These are phyloP conservation scores for Trematosphaeria pertusa DNA, from an alignment of 2,329 filamentous ascomycete genomes.

Conservation along the genomic window DNA sequence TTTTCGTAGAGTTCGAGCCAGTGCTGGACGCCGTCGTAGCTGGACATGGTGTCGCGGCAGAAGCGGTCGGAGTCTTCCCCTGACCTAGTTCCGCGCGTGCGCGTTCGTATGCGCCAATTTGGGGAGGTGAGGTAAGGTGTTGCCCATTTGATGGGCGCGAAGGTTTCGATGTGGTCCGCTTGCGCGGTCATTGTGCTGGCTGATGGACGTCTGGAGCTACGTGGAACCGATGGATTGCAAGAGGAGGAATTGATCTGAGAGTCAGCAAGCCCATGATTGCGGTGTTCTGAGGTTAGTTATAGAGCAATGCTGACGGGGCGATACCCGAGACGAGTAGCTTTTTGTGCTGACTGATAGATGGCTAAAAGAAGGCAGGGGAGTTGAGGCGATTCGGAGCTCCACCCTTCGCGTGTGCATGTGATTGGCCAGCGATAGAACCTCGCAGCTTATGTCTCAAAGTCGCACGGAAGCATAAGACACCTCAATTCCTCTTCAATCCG, in stretches of 20 bases:
- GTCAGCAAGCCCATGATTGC: not conserved
- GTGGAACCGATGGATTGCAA: too few relatives aligned
- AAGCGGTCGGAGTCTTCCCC: constrained; percentile 21
- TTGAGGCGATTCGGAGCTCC: too few relatives aligned
- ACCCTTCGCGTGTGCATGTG: too few relatives aligned
- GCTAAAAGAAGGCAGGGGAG: too few relatives aligned
- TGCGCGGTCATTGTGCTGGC: constrained; percentile 17
- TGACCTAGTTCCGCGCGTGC: constrained; percentile 17
- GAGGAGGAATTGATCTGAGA: not conserved
- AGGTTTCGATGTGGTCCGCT: constrained; percentile 23
- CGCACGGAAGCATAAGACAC: too few relatives aligned
- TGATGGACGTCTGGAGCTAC: too few relatives aligned
- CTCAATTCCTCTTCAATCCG: too few relatives aligned
- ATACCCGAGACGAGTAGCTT: too few relatives aligned
- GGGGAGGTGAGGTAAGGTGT: constrained; percentile 26
- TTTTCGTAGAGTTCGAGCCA: constrained; percentile 31
- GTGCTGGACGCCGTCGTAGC: constrained; percentile 23
- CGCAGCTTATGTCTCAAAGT: too few relatives aligned
- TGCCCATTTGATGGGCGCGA: constrained; percentile 31
- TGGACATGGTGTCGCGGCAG: constrained; percentile 22
- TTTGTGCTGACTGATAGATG: too few relatives aligned
- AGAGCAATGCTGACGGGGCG: too few relatives aligned
- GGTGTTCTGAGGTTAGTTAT: not conserved
- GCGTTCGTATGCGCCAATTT: constrained; percentile 24
- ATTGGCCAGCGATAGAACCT: too few relatives aligned